These are phyloP conservation scores for Ceratocystis alfenasii DNA, from an alignment of 2,329 filamentous ascomycete genomes.

Conservation along the genomic window DNA sequence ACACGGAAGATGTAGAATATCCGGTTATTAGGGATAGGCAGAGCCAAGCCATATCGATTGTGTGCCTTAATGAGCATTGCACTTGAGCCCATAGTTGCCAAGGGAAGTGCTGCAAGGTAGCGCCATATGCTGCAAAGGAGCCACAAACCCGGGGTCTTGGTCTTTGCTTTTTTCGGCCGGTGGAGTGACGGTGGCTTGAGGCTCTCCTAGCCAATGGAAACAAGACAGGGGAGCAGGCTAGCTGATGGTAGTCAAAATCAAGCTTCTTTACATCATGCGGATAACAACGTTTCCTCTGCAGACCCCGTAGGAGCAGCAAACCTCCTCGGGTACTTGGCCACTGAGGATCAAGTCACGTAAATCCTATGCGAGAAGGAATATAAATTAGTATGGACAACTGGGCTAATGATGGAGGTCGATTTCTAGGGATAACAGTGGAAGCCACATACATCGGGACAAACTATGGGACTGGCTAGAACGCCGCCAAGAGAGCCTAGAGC, in stretches of 20 bases:
- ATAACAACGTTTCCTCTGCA: constrained; percentile 41
- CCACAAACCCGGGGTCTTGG: neutral
- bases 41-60: neutral
- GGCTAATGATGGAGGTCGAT: neutral
- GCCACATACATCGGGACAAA: constrained; percentile 19
- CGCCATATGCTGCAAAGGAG: neutral
- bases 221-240: neutral
- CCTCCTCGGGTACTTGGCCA: constrained; percentile 37
- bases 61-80: neutral
- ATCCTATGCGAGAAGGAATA: constrained; percentile 9
- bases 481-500: neutral
- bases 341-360: constrained; percentile 36
- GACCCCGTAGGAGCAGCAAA: constrained; percentile 43
- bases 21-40: no score
- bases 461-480: constrained; percentile 18
- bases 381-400: neutral
- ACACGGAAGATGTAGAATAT: neutral
- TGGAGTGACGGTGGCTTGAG: neutral
- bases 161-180: neutral
- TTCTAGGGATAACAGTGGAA: neutral
- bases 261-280: constrained; percentile 31
- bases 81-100: neutral
- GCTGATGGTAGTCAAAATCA: neutral
- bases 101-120: neutral
- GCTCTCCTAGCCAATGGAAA: neutral